Base-by-base conservation (phyloP, 2,329 filamentous ascomycete species). In the Graphilbum ipis-grandicollis region DNA sequence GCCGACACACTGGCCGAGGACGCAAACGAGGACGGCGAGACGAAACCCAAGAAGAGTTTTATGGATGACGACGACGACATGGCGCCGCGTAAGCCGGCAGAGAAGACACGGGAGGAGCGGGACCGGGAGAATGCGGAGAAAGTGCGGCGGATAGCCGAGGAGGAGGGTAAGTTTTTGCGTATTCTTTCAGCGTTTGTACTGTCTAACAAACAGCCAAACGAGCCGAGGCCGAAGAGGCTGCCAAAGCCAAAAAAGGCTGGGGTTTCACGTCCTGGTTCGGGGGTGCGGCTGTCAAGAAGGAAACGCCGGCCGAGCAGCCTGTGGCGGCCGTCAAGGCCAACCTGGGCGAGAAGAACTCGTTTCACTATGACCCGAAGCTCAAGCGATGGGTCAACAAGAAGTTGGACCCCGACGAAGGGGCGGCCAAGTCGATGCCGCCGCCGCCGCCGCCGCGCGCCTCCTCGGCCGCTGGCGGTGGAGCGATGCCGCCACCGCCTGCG, bases 321-420 rank as follows among this genome's bases (percentile, higher is more conserved):
- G 66, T 65, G 51, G 78, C 78, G 50, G 62, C 86, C n/a, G 82
- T 94, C 54, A 75, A 73, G 47, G 90, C 92, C 43, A 98, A 98
- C 51, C 70, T 98, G 9, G 92, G 88, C 42, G 92, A 98, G 56
- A 75, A 90, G 51, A 93, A 75, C 55, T 84, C 76, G 33, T 94
- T 98, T 56, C 79, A 88, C 46, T 98, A 90, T 50, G 90, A 98
- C 51, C 80, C 85, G 3, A 82, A 94, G n/a, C 69, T 93, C 36
- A 92, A 93, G 63, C 85, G 90, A 53, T 98, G 92, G 92, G 68
- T 98, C 53, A 96, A 98, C 63, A 94, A 94, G 64, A 94, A 93
- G 53, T 73, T 74, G 10, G 77, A 77, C 12, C 68, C 71, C 8
- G 76, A 79, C 38, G 70, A 69, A 31, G 59, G 60, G 9, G 61